Evolutionary conservation across 2,329 filamentous ascomycete genomes (phyloP).

Genomic region (Xylariaceae sp.): DNA sequence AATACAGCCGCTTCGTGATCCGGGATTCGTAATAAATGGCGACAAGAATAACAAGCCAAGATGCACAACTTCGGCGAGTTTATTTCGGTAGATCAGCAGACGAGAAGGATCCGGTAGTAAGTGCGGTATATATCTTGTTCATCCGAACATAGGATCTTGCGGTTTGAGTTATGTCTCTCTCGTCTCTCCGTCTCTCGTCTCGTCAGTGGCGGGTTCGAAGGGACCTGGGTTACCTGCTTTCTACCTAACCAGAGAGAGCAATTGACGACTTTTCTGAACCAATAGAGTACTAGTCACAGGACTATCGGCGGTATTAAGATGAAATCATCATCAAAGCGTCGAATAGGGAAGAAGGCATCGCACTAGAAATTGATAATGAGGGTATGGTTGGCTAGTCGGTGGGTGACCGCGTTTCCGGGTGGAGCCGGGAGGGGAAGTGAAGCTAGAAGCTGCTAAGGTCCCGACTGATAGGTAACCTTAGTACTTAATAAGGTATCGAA

Average conservation of each 20-base stretch:
- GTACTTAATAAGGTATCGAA: too few species aligned
- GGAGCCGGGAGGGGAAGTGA: neutral
- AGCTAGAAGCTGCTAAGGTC: neutral
- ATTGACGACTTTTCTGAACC: neutral
- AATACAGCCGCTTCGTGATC: constrained; percentile 13
- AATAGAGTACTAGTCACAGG: neutral
- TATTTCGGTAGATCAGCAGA: constrained; percentile 15
- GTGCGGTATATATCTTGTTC: neutral
- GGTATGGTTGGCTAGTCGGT: neutral
- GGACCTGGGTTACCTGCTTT: too few species aligned
- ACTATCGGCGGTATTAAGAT: neutral
- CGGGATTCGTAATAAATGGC: constrained; percentile 18
- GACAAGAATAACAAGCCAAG: constrained; percentile 13
- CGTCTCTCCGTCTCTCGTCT: too few species aligned
- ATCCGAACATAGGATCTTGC: neutral
- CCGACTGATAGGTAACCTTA: neutral
- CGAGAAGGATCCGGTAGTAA: neutral
- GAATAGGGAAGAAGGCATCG: neutral
- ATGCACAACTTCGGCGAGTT: constrained; percentile 18
- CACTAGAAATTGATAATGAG: neutral
- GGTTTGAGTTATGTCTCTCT: neutral
- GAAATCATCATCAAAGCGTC: neutral
- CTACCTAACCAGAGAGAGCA: neutral
- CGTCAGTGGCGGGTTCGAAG: neutral
- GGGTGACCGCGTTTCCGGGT: neutral